These are phyloP conservation scores for Phytophthora colocasiae DNA, from an alignment of 352 stramenopile species.

Conservation along the genomic window DNA sequence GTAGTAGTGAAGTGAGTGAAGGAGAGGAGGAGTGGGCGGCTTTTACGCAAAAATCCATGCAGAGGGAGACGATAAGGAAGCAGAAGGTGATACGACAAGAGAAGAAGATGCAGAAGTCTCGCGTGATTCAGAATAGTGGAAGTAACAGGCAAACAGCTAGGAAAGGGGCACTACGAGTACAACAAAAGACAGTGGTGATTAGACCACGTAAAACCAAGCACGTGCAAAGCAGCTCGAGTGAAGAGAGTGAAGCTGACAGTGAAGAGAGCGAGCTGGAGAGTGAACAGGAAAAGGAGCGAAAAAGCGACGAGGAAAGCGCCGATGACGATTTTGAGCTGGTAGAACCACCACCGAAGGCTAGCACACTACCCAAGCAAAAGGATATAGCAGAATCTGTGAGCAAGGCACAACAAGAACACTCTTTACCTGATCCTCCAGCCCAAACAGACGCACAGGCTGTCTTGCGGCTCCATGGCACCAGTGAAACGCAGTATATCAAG, in stretches of 20 bases:
- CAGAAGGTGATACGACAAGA: conserved; percentile 1
- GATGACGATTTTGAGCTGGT: conserved; percentile 11
- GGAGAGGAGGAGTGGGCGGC: conserved; percentile 21
- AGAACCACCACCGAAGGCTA: conserved; percentile 4
- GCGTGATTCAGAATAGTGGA: background rate
- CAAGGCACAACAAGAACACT: conserved; percentile 6
- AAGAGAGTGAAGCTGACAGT: conserved; percentile 7
- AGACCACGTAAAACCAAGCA: conserved; percentile 4
- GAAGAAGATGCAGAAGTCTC: background rate
- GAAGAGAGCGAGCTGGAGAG: conserved; percentile 20
- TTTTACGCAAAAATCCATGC: conserved; percentile 26
- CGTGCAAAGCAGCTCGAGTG: conserved; percentile 25
- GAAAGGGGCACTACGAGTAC: conserved; percentile 9
- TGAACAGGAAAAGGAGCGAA: conserved; percentile 13
- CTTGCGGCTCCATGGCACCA: conserved; percentile 14
- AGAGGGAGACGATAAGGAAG: conserved; percentile 18
- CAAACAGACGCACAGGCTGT: conserved; percentile 6
- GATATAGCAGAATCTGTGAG: background rate
- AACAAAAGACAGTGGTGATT: background rate
- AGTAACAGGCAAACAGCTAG: conserved; percentile 4
- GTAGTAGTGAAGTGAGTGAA: conserved; percentile 27
- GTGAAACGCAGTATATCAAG: conserved; percentile 30
- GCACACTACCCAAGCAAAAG: conserved; percentile 4
- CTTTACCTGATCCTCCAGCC: background rate
- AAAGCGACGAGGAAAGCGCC: conserved; percentile 22